Conservation (phyloP, 2,329 filamentous ascomycete species). For the Ilyonectria robusta region DNA sequence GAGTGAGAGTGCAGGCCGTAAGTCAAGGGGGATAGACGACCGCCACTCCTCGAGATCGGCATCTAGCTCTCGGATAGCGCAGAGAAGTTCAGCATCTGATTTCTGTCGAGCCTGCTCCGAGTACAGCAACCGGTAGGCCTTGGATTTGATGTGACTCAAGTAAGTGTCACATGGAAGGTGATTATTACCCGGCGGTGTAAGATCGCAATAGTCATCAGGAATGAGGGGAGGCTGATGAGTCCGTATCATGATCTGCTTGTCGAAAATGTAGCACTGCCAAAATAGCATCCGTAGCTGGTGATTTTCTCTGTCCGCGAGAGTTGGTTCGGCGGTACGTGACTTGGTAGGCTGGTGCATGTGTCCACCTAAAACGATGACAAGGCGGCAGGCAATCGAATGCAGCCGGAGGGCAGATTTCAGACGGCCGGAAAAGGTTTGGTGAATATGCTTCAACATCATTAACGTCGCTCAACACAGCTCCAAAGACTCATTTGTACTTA, state of each 20-base stretch:
- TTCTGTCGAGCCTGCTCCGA: constrained; percentile 61
- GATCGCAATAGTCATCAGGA: constrained; percentile 56
- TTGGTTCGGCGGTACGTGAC: constrained; percentile 30
- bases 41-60: constrained; percentile 70
- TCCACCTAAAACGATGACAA: constrained; percentile 64
- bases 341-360: constrained; percentile 51
- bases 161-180: constrained; percentile 64
- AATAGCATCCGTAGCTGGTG: constrained; percentile 61
- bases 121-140: constrained; percentile 63
- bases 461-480: not conserved
- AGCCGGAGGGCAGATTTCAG: constrained; percentile 61
- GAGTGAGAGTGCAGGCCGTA: constrained; percentile 64
- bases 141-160: constrained; percentile 67
- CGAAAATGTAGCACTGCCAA: constrained; percentile 68
- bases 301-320: constrained; percentile 45
- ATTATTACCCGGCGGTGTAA: constrained; percentile 42
- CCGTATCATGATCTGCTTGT: constrained; percentile 69
- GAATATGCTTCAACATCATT: constrained; percentile 53
- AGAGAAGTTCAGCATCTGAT: constrained; percentile 67
- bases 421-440: constrained; percentile 62
- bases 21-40: constrained; percentile 59
- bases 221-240: constrained; percentile 67
- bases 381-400: constrained; percentile 61
- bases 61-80: constrained; percentile 69
- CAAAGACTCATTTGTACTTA: constrained; percentile 47